Conservation (phyloP, 2,329 filamentous ascomycete species). For the Colletotrichum navitas region DNA sequence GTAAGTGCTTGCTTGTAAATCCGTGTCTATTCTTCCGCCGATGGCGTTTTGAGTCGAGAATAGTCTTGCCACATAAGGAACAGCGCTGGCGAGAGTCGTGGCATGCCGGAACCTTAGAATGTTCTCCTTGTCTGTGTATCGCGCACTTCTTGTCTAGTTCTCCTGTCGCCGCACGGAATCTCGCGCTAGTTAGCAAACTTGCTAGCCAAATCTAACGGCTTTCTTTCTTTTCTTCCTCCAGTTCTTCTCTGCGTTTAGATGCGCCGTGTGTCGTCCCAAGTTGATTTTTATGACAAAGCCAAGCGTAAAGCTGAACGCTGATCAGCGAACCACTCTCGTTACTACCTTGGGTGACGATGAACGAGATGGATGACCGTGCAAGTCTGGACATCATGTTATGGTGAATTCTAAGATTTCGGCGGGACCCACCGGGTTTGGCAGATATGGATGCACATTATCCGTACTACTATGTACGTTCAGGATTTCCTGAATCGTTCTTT, state of each 20-base stretch:
- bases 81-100: neutral
- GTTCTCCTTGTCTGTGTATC: conserved; percentile 4
- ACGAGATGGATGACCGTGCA: conserved; percentile 12
- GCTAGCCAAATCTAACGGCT: neutral
- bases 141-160: neutral
- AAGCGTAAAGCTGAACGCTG: neutral
- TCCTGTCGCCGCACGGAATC: neutral
- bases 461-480: no score
- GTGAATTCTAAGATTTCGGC: neutral
- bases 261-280: neutral
- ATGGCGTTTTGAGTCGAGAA: conserved; percentile 30
- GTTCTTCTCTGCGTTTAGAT: neutral
- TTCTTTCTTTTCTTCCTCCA: conserved; percentile 2
- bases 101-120: neutral
- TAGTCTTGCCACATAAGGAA: conserved; percentile 27
- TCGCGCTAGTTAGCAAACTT: neutral
- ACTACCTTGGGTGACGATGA: conserved; percentile 17
- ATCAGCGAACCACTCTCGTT: conserved; percentile 17
- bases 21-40: conserved; percentile 10
- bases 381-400: conserved; percentile 1
- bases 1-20: conserved; percentile 11
- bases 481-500: neutral
- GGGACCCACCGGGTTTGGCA: neutral
- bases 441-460: neutral
- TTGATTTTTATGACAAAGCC: conserved; percentile 32